Evolutionary conservation across 2,329 filamentous ascomycete species (phyloP).

Genomic region (Xylariomycetidae sp.): DNA sequence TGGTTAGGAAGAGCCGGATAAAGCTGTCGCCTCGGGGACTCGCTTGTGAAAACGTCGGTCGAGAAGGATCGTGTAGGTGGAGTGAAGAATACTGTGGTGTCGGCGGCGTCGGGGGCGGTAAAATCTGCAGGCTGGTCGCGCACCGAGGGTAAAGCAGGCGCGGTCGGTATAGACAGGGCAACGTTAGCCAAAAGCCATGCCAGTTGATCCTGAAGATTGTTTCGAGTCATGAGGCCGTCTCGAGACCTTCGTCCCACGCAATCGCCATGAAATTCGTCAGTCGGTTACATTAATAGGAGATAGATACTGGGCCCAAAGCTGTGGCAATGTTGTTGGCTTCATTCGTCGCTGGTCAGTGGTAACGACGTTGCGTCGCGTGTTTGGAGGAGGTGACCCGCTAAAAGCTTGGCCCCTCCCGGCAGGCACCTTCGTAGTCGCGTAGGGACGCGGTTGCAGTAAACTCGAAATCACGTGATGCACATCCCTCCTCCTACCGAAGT

Average conservation of each 20-base stretch:
- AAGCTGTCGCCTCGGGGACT: constrained; percentile 7
- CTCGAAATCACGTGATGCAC: no score
- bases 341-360: no score
- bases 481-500: no score
- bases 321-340: no score
- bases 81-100: constrained; percentile 13
- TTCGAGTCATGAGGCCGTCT: constrained; percentile 54
- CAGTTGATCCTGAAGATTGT: constrained; percentile 53
- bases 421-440: no score
- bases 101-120: constrained; percentile 19
- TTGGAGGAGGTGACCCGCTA: no score
- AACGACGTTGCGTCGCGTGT: no score
- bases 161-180: constrained; percentile 32
- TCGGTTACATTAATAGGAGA: no score
- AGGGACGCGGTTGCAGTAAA: no score
- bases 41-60: constrained; percentile 13
- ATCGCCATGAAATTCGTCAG: no score
- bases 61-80: constrained; percentile 10
- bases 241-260: constrained; percentile 29
- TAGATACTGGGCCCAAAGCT: no score
- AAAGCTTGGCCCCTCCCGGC: no score
- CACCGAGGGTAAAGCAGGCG: constrained; percentile 31
- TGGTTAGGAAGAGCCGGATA: constrained; percentile 17
- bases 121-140: constrained; percentile 18
- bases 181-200: constrained; percentile 50